Conservation (phyloP, 108 stramenopile genomes). For the Hondaea fermentalgiana region DNA sequence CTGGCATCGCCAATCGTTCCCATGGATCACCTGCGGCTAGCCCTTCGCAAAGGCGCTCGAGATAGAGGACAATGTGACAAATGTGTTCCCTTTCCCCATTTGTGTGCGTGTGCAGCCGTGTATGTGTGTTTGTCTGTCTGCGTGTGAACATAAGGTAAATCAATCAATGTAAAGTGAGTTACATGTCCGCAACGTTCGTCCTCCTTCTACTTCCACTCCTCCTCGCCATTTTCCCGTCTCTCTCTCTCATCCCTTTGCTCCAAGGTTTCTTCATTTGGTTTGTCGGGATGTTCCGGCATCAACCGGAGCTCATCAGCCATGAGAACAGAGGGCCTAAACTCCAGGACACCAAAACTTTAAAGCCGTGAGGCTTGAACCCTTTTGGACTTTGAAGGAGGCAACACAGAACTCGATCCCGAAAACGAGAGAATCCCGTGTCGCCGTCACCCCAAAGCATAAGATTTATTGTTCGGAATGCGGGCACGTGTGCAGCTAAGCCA, state of each 20-base stretch:
- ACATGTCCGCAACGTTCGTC: too few relatives aligned
- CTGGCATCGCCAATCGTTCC: background rate
- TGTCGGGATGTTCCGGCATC: background rate
- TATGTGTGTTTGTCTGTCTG: too few relatives aligned
- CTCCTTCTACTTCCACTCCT: too few relatives aligned
- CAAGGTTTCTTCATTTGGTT: background rate
- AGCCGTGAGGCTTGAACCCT: background rate
- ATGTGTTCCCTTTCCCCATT: background rate
- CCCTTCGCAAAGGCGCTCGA: background rate
- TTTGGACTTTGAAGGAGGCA: background rate
- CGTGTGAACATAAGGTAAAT: too few relatives aligned
- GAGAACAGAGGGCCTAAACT: slow-evolving; percentile 20
- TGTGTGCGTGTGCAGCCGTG: too few relatives aligned
- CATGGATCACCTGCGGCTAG: too few relatives aligned
- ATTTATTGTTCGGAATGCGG: background rate
- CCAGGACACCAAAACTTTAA: background rate
- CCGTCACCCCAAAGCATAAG: background rate
- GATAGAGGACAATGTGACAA: background rate
- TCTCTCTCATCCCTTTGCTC: too few relatives aligned
- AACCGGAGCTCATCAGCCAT: background rate
- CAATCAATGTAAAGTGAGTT: too few relatives aligned
- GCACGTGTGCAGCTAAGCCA: background rate
- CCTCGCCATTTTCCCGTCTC: too few relatives aligned
- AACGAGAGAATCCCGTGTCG: background rate
- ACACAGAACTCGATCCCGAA: background rate